These are phyloP conservation scores for Schizophyllum commune DNA, from an alignment of 1,284 basidiomycete species.

Conservation along the genomic window DNA sequence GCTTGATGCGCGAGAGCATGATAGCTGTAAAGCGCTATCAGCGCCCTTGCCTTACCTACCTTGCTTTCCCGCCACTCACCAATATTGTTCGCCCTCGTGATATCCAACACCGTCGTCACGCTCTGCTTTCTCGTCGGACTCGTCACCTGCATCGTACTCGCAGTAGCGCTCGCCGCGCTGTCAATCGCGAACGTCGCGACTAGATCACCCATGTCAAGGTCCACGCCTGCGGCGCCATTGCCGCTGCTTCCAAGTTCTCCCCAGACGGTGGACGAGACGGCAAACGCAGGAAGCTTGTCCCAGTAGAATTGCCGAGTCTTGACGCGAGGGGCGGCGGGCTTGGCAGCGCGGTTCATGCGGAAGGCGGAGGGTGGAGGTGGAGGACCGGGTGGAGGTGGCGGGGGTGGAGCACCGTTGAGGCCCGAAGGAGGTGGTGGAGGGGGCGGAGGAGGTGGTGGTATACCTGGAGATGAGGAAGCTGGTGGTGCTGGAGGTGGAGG, in stretches of 20 bases:
- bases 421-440: conserved; percentile 15
- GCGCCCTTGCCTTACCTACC: too few species aligned
- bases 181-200: conserved; percentile 71
- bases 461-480: conserved; percentile 8
- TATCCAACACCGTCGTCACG: conserved; percentile 68
- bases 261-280: conserved; percentile 43
- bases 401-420: conserved; percentile 13
- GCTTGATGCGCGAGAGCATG: conserved; percentile 72
- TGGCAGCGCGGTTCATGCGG: conserved; percentile 22
- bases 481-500: conserved; percentile 19
- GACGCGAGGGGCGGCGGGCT: conserved; percentile 36
- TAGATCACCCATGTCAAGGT: conserved; percentile 63
- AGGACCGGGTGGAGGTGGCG: conserved; percentile 19
- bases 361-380: conserved; percentile 24
- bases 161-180: conserved; percentile 31
- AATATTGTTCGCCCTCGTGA: conserved; percentile 79
- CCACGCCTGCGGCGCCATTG: conserved; percentile 35
- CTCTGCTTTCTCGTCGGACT: conserved; percentile 47
- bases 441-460: conserved; percentile 17
- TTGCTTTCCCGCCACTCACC: too few species aligned
- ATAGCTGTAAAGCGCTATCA: conserved; percentile 43
- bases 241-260: background rate
- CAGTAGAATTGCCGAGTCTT: conserved; percentile 86
- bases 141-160: conserved; percentile 24
- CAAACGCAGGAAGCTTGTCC: conserved; percentile 61